Percentiles rank a stretch among this genome's conserved stretches.
phyloP scores from a whole-genome alignment of 305 asterid species.

The Solanum hybrid region DNA sequence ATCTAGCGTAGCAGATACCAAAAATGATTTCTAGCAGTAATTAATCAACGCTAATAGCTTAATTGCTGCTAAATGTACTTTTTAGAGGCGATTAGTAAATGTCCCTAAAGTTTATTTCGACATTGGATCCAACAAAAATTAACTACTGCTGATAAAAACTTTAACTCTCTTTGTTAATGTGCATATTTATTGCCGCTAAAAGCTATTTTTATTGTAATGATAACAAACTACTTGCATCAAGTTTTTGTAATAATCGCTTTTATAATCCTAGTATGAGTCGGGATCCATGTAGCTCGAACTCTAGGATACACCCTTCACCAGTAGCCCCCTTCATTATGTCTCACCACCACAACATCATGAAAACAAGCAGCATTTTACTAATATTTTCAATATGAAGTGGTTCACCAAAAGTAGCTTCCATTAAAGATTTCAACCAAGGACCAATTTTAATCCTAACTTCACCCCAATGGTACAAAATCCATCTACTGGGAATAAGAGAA shows the following conservation, averaged over 20 bases:
- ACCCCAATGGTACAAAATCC: conserved; percentile 67
- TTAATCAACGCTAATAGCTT: not conserved
- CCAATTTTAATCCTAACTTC: conserved; percentile 45
- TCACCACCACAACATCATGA: conserved; percentile 55
- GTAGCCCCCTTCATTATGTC: conserved; percentile 61
- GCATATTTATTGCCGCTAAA: too few species aligned
- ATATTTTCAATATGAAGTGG: conserved; percentile 19
- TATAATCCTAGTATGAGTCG: too few species aligned
- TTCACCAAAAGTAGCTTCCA: conserved; percentile 43
- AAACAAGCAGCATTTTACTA: conserved; percentile 26
- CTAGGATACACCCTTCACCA: too few species aligned
- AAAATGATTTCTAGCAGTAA: not conserved
- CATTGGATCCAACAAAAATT: not conserved
- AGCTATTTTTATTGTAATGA: too few species aligned
- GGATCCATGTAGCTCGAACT: too few species aligned
- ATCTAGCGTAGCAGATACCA: not conserved
- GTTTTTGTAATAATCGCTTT: too few species aligned
- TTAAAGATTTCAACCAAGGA: conserved; percentile 30
- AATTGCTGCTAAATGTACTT: not conserved
- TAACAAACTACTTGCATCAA: too few species aligned
- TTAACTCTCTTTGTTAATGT: not conserved
- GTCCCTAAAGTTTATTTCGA: not conserved
- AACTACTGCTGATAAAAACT: not conserved
- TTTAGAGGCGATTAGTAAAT: not conserved
- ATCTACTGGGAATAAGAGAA: conserved; percentile 21